Percentiles rank a stretch among this genome's conserved stretches.
Conservation (phyloP, 1,284 basidiomycete species). For the Amylostereum chailletii region DNA sequence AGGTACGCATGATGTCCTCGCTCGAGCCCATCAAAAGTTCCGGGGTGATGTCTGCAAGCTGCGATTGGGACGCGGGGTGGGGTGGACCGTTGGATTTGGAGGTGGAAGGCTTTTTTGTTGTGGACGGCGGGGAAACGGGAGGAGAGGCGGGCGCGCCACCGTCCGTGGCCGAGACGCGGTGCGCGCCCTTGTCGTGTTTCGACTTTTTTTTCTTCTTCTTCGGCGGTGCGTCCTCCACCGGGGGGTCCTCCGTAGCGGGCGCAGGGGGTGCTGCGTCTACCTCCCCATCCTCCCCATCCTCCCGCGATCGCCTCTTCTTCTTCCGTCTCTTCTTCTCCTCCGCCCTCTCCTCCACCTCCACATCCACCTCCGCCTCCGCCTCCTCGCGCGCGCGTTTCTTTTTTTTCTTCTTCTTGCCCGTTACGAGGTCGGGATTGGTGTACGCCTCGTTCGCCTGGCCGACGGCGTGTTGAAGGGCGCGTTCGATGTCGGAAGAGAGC, state of each 20-base stretch:
- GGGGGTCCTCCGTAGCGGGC: slow-evolving; percentile 5
- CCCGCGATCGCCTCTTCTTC: slow-evolving; percentile 3
- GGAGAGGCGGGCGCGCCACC: slow-evolving; percentile 18
- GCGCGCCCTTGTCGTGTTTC: slow-evolving; percentile 31
- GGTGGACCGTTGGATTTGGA: slow-evolving; percentile 10
- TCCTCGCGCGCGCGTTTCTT: slow-evolving; percentile 18
- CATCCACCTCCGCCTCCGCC: slow-evolving; percentile 4
- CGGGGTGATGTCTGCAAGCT: slow-evolving; percentile 16
- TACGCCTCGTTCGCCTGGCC: slow-evolving; percentile 32
- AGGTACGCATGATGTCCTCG: slow-evolving; percentile 61
- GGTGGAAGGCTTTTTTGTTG: slow-evolving; percentile 17
- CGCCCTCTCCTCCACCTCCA: slow-evolving; percentile 9
- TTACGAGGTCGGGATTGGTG: slow-evolving; percentile 18
- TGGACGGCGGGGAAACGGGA: slow-evolving; percentile 22
- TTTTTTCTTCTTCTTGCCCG: slow-evolving; percentile 19
- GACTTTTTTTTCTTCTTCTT: slow-evolving; percentile 25
- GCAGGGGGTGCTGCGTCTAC: slow-evolving; percentile 3
- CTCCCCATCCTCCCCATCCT: slow-evolving; percentile 1
- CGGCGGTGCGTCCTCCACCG: slow-evolving; percentile 6
- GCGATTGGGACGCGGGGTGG: too few relatives aligned
- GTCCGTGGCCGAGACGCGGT: slow-evolving; percentile 11
- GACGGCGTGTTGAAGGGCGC: slow-evolving; percentile 28
- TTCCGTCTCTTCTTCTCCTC: slow-evolving; percentile 15
- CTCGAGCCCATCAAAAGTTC: slow-evolving; percentile 52
- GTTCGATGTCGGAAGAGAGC: slow-evolving; percentile 29